Evolutionary conservation across 2,329 filamentous ascomycete genomes (phyloP).

Genomic region (Paracorniculantispora psalliotae): DNA sequence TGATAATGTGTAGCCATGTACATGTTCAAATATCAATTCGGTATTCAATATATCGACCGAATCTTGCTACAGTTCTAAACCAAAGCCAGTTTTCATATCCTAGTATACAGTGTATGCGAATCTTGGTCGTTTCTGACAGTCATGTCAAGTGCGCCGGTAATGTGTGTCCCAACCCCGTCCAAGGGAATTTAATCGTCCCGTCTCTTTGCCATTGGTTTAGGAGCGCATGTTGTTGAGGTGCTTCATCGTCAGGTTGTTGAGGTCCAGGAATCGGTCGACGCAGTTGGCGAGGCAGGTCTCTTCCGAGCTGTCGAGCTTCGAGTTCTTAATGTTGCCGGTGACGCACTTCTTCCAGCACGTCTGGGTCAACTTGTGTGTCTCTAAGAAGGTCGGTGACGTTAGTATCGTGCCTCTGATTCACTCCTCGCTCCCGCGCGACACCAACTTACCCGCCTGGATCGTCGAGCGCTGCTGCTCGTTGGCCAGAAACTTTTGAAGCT

Average conservation of each 20-base stretch:
- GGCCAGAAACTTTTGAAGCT: constrained; percentile 79
- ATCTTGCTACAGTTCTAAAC: not conserved
- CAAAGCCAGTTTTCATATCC: not conserved
- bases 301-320: constrained; percentile 70
- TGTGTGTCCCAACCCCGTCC: not conserved
- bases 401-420: constrained; percentile 9
- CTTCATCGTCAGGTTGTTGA: constrained; percentile 78
- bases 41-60: not conserved
- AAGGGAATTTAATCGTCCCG: not conserved
- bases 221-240: constrained; percentile 64
- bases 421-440: constrained; percentile 18
- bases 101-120: not conserved
- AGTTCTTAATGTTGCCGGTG: constrained; percentile 63
- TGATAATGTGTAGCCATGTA: not conserved
- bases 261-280: constrained; percentile 88
- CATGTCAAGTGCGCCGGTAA: not conserved
- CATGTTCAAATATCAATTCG: not conserved
- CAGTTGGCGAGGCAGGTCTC: constrained; percentile 86
- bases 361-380: constrained; percentile 56
- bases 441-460: constrained; percentile 53
- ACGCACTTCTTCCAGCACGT: constrained; percentile 96
- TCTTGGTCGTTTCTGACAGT: not conserved
- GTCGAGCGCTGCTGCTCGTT: constrained; percentile 83
- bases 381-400: constrained; percentile 27
- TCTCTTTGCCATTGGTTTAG: constrained; percentile 2